phyloP scores from a whole-genome alignment of 805 yeast genomes.

The Cyberlindnera mycetangii region DNA sequence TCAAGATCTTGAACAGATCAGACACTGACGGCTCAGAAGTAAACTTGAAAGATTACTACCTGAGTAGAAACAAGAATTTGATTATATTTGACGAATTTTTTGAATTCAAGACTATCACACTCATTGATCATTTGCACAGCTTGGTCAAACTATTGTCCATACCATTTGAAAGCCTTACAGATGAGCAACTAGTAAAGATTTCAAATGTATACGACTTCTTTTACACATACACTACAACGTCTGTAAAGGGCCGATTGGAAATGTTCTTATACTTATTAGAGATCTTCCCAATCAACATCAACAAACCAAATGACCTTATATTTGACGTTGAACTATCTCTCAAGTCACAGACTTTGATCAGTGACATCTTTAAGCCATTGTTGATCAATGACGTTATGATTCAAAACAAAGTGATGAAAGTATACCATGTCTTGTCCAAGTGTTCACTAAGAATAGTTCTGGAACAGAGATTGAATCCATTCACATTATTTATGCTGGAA shows the following conservation, averaged over 20 bases:
- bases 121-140: conserved; percentile 22
- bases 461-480: conserved; percentile 19
- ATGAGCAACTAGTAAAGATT: not conserved
- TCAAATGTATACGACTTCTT: conserved; percentile 10
- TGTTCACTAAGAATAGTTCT: conserved; percentile 16
- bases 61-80: conserved; percentile 31
- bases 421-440: conserved; percentile 12
- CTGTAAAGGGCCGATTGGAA: conserved; percentile 14
- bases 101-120: conserved; percentile 24
- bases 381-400: conserved; percentile 11
- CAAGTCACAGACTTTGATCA: conserved; percentile 7
- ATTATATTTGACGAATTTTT: conserved; percentile 33
- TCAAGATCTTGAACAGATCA: conserved; percentile 25
- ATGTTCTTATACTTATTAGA: conserved; percentile 25
- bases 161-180: not conserved
- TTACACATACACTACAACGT: conserved; percentile 2
- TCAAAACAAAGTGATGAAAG: conserved; percentile 10
- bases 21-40: conserved; percentile 20
- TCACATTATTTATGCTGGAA: conserved; percentile 9
- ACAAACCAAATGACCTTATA: conserved; percentile 11
- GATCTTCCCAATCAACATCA: conserved; percentile 19
- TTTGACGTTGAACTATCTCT: conserved; percentile 18
- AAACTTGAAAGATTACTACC: conserved; percentile 31
- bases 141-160: conserved; percentile 9
- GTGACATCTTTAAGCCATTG: conserved; percentile 21